Conservation (phyloP, 345 rosid species). For the Populus deltoides region DNA sequence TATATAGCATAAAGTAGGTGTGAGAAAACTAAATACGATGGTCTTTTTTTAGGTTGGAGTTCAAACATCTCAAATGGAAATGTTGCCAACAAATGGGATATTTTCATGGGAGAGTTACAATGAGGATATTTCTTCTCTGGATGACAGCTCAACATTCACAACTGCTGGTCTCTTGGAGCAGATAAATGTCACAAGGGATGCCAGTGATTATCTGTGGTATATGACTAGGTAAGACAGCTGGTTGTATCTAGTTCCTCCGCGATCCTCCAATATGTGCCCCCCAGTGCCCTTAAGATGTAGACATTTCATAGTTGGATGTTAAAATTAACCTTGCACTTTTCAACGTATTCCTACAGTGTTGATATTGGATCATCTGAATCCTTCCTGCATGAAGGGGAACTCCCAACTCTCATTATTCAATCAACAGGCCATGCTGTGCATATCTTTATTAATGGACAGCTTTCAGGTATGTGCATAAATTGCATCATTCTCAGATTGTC, state of each 20-base stretch:
- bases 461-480: conserved; percentile 58
- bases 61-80: conserved; percentile 88
- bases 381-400: conserved; percentile 85
- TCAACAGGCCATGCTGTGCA: conserved; percentile 96
- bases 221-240: conserved; percentile 39
- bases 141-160: conserved; percentile 29
- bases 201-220: conserved; percentile 68
- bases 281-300: background rate
- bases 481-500: background rate
- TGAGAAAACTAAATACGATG: background rate
- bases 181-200: conserved; percentile 49
- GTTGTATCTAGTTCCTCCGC: background rate
- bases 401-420: conserved; percentile 80
- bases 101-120: conserved; percentile 82
- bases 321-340: background rate
- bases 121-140: conserved; percentile 38
- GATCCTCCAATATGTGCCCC: background rate
- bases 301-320: background rate
- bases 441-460: conserved; percentile 78
- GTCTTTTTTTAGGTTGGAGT: conserved; percentile 69
- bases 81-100: conserved; percentile 62
- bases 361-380: conserved; percentile 75
- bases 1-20: background rate
- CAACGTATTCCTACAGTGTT: conserved; percentile 47
- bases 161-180: conserved; percentile 43